Percentiles rank a stretch among this genome's conserved stretches.
Evolutionary conservation across 2,329 filamentous ascomycete genomes (phyloP).

Genomic region (Alternaria postmessia): DNA sequence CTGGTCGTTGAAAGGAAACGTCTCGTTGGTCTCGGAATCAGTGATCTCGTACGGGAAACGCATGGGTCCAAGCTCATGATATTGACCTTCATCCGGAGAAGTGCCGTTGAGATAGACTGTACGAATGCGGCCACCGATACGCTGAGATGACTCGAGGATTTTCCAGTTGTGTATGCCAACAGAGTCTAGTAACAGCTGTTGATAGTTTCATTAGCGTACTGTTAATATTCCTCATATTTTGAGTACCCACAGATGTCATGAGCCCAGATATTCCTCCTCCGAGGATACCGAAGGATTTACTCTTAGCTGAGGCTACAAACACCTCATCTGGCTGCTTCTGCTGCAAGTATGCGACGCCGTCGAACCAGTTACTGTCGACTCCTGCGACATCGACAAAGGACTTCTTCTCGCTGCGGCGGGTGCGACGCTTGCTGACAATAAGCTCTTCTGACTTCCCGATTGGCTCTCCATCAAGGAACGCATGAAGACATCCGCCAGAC

Average conservation of each 20-base stretch:
- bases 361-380: conserved; percentile 67
- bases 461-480: conserved; percentile 45
- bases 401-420: conserved; percentile 32
- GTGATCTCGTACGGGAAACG: conserved; percentile 62
- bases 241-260: conserved; percentile 54
- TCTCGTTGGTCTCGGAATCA: conserved; percentile 60
- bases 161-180: conserved; percentile 65
- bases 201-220: background rate
- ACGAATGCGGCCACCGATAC: conserved; percentile 69
- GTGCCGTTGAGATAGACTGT: conserved; percentile 67
- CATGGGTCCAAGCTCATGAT: conserved; percentile 71
- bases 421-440: conserved; percentile 28
- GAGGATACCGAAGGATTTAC: conserved; percentile 65
- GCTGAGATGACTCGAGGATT: conserved; percentile 67
- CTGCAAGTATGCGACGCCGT: conserved; percentile 65
- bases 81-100: conserved; percentile 66
- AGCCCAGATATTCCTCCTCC: conserved; percentile 70
- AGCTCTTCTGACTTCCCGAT: conserved; percentile 48
- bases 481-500: conserved; percentile 50
- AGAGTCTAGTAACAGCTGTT: conserved; percentile 46
- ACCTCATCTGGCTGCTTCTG: conserved; percentile 60
- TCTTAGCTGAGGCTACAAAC: conserved; percentile 62
- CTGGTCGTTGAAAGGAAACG: conserved; percentile 65
- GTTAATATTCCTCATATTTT: too few relatives aligned
- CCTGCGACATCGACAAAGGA: conserved; percentile 57